Base-by-base conservation (phyloP, 2,329 filamentous ascomycete genomes). In the Purpureocillium lavendulum region DNA sequence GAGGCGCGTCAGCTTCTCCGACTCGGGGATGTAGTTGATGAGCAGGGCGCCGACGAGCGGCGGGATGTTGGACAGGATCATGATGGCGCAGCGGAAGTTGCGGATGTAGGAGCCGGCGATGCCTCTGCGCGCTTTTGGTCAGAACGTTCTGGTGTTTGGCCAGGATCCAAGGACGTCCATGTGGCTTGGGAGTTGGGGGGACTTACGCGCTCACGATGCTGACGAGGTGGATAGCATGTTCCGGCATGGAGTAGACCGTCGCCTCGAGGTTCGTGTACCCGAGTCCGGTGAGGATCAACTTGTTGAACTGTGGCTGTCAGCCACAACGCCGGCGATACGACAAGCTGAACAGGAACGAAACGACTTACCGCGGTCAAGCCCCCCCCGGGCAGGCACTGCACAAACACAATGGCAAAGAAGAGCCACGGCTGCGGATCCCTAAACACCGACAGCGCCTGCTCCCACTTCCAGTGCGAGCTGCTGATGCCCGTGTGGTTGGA, bases 211-310 rank as follows among this genome's bases (percentile, higher is more conserved):
- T 18, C 8, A 38, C 17, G 21, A 44, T 28, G 7, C 16, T 16
- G 7, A 41, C 37, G 4, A 50, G 42, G 33, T 48, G 48, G 16
- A 50, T 40, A 24, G 46, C 44, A 21, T 50, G 40, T 28, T 35
- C 35, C 1, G 35, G 40, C 35, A 41, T 38, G 12, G 40, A 41
- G 11, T 21, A 38, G 21, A 41, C 38, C 12, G 35, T 38, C 10
- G 35, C 35, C 28, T 42, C 33, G 12, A 32, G 40, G 17, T 45
- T 35, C 13, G 30, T 37, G 21, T 45, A 45, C 8, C 44, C 43
- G 6, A 45, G 18, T n/a, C 45, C 43, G 4, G 36, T 41, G 7
- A 43, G n/a, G 35, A 47, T 40, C 10, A 47, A 33, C 26, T 47
- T 47, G 26, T 34, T 33, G 24, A 43, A 46, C 44, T 46, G n/a